Conservation (phyloP, 2,329 filamentous ascomycete species). For the Pseudophaeomoniella oleicola region DNA sequence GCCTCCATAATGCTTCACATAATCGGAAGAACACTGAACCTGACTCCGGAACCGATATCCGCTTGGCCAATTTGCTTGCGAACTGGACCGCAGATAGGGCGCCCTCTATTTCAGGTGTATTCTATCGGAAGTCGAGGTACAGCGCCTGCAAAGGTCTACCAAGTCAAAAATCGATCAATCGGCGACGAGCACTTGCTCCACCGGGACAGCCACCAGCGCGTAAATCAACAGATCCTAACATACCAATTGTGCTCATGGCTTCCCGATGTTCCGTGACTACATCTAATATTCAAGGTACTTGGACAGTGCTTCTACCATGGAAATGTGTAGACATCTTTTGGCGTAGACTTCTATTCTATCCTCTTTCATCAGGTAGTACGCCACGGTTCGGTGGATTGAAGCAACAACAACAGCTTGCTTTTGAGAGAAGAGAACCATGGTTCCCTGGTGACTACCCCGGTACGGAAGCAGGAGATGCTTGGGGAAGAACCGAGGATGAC, state of each 20-base stretch:
- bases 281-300: slow-evolving; percentile 46
- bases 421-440: slow-evolving; percentile 64
- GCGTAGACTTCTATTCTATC: slow-evolving; percentile 73
- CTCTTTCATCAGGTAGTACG: slow-evolving; percentile 64
- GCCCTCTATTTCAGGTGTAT: slow-evolving; percentile 40
- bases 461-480: slow-evolving; percentile 62
- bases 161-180: slow-evolving; percentile 66
- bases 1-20: slow-evolving; percentile 61
- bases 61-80: slow-evolving; percentile 46
- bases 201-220: slow-evolving; percentile 50
- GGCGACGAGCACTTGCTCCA: slow-evolving; percentile 48
- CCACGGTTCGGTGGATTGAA: slow-evolving; percentile 70
- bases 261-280: slow-evolving; percentile 31
- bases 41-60: slow-evolving; percentile 16
- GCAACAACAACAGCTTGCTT: slow-evolving; percentile 64
- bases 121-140: slow-evolving; percentile 52
- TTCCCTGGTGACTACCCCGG: slow-evolving; percentile 78
- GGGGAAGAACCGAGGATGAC: slow-evolving; percentile 55
- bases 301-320: slow-evolving; percentile 81
- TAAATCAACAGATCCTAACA: slow-evolving; percentile 51
- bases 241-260: slow-evolving; percentile 60
- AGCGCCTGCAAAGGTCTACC: slow-evolving; percentile 52
- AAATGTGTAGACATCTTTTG: slow-evolving; percentile 75
- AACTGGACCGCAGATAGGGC: slow-evolving; percentile 51
- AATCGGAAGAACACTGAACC: slow-evolving; percentile 19